Percentiles rank a stretch among this genome's conserved stretches.
Conservation (phyloP, 179 eudicot genomes). For the Spergularia azorica region DNA sequence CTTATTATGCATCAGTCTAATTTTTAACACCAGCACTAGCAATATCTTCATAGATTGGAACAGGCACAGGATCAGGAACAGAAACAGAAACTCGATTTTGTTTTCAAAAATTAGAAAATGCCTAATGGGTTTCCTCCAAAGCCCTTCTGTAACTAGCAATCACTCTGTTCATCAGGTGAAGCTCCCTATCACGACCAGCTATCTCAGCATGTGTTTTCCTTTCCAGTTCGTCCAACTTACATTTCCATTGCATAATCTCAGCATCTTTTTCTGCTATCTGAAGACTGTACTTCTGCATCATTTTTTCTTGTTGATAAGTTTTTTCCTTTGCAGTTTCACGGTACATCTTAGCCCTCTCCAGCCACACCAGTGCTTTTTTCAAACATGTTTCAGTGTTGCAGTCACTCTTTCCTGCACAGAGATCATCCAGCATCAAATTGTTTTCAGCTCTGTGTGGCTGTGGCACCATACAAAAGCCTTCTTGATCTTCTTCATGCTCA, state of each 20-base stretch:
- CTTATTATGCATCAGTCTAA: neutral
- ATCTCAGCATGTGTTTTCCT: conserved; percentile 50
- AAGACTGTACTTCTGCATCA: conserved; percentile 37
- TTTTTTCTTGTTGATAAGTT: conserved; percentile 28
- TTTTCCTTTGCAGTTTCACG: conserved; percentile 41
- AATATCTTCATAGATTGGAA: conserved; percentile 75
- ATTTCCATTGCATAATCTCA: conserved; percentile 48
- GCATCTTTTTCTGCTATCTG: conserved; percentile 46
- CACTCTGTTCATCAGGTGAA: conserved; percentile 61
- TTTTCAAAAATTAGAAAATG: conserved; percentile 62
- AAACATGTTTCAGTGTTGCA: conserved; percentile 47
- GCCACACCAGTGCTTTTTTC: conserved; percentile 36
- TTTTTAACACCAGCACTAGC: conserved; percentile 80
- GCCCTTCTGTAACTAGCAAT: conserved; percentile 73
- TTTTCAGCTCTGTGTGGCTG: conserved; percentile 39
- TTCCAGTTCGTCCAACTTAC: conserved; percentile 49
- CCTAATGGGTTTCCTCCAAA: conserved; percentile 50
- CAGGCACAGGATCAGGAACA: conserved; percentile 10
- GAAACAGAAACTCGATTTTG: conserved; percentile 40
- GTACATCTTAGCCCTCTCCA: conserved; percentile 45
- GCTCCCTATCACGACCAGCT: conserved; percentile 68
- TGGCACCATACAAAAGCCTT: conserved; percentile 28
- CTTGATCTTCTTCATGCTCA: conserved; percentile 40
- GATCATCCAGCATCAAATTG: conserved; percentile 36
- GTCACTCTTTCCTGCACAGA: conserved; percentile 42